phyloP scores from a whole-genome alignment of 352 stramenopile genomes.

The Phytophthora hybrid region DNA sequence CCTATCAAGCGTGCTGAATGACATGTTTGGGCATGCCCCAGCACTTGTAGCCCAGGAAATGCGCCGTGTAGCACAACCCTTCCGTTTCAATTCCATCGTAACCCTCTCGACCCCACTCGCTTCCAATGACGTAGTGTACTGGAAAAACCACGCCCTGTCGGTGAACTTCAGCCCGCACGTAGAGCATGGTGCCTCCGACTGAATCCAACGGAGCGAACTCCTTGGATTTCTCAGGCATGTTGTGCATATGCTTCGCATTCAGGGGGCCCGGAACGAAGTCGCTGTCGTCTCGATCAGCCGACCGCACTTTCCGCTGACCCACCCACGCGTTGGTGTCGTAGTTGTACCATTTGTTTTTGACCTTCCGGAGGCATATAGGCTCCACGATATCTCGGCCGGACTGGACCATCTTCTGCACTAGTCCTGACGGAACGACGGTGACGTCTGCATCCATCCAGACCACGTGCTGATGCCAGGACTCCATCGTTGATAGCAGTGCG shows the following conservation, averaged over 20 bases:
- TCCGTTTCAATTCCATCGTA: background rate
- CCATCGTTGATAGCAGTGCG: constrained; percentile 43
- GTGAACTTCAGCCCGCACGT: background rate
- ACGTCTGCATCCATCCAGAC: constrained; percentile 59
- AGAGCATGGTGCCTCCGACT: background rate
- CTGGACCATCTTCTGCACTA: constrained; percentile 45
- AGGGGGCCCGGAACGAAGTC: background rate
- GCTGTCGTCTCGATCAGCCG: background rate
- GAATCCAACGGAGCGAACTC: background rate
- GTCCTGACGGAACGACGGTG: constrained; percentile 24
- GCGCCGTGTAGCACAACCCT: background rate
- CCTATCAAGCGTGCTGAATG: background rate
- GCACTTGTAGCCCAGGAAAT: background rate
- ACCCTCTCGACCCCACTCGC: background rate
- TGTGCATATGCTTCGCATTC: background rate
- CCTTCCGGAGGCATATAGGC: background rate
- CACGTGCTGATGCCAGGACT: constrained; percentile 52
- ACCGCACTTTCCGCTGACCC: background rate
- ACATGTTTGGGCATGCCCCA: background rate
- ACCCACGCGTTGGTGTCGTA: background rate
- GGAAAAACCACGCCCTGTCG: background rate
- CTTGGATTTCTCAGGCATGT: background rate
- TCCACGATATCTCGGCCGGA: background rate
- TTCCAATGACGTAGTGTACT: constrained; percentile 1
- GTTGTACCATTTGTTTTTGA: background rate